phyloP scores from a whole-genome alignment of 345 rosid species.

The Conringia planisiliqua region DNA sequence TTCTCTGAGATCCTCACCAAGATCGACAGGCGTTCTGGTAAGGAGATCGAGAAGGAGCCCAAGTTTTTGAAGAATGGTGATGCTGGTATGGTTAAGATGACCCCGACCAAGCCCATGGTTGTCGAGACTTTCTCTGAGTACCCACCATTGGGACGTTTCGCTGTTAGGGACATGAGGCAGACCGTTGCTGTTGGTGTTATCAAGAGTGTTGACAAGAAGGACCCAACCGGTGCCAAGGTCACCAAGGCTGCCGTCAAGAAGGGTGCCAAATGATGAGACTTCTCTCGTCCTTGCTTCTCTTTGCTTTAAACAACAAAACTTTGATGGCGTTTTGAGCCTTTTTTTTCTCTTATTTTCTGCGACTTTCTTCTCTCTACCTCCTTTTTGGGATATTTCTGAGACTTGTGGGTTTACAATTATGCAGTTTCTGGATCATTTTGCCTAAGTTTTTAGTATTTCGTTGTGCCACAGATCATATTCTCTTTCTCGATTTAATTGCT shows the following conservation, averaged over 20 bases:
- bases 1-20: slow-evolving; percentile 9
- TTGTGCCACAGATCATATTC: not conserved
- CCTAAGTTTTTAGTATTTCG: not conserved
- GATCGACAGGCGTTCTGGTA: slow-evolving; percentile 10
- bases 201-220: slow-evolving; percentile 87
- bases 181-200: slow-evolving; percentile 88
- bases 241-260: slow-evolving; percentile 88
- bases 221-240: slow-evolving; percentile 75
- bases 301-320: not conserved
- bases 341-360: not conserved
- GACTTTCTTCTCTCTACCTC: slow-evolving; percentile 3
- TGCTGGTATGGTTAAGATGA: slow-evolving; percentile 59
- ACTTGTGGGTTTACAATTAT: slow-evolving; percentile 17
- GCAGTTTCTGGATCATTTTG: slow-evolving; percentile 18
- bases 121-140: slow-evolving; percentile 79
- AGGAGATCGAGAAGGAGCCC: slow-evolving; percentile 2
- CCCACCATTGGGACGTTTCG: slow-evolving; percentile 88
- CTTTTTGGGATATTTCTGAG: slow-evolving; percentile 12
- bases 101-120: slow-evolving; percentile 90
- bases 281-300: not conserved
- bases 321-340: slow-evolving; percentile 30
- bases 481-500: not conserved
- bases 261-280: slow-evolving; percentile 57
- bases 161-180: slow-evolving; percentile 93
- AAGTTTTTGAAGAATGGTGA: slow-evolving; percentile 78